These are phyloP conservation scores for Picea abies DNA, from an alignment of 83 land plant genomes.

Conservation along the genomic window DNA sequence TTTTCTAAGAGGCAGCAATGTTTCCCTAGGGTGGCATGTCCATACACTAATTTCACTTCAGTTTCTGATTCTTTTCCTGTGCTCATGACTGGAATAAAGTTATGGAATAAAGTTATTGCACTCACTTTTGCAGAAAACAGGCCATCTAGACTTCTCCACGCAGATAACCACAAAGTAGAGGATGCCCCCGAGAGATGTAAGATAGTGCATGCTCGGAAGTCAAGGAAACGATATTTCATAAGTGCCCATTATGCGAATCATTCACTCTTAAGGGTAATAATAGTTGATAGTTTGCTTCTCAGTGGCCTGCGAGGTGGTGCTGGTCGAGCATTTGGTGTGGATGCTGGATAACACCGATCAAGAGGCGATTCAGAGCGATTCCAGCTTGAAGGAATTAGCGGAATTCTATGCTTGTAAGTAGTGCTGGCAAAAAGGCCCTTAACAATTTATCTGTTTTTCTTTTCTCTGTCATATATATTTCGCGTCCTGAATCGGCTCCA, in stretches of 20 bases:
- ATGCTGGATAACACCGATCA: conserved; percentile 45
- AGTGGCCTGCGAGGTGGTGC: conserved; percentile 45
- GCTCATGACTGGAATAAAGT: too few relatives aligned
- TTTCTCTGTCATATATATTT: too few relatives aligned
- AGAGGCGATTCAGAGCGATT: conserved; percentile 1
- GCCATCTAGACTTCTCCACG: not conserved
- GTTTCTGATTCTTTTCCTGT: too few relatives aligned
- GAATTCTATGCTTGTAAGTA: too few relatives aligned
- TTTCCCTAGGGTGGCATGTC: too few relatives aligned
- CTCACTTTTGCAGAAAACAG: too few relatives aligned
- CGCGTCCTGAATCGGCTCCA: too few relatives aligned
- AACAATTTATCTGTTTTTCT: too few relatives aligned
- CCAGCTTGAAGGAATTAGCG: conserved; percentile 41
- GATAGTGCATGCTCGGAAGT: conserved; percentile 41
- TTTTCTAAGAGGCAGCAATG: too few relatives aligned
- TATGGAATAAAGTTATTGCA: too few relatives aligned
- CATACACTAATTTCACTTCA: too few relatives aligned
- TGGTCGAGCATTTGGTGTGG: conserved; percentile 45
- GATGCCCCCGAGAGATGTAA: conserved; percentile 29
- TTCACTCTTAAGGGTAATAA: conserved; percentile 37
- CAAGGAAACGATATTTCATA: conserved; percentile 43
- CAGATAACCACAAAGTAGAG: not conserved
- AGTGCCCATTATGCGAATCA: conserved; percentile 45
- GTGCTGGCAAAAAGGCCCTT: too few relatives aligned
- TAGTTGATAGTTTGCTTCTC: conserved; percentile 27